phyloP scores from a whole-genome alignment of 1,284 basidiomycete species.

The Lentinula novae-zelandiae region DNA sequence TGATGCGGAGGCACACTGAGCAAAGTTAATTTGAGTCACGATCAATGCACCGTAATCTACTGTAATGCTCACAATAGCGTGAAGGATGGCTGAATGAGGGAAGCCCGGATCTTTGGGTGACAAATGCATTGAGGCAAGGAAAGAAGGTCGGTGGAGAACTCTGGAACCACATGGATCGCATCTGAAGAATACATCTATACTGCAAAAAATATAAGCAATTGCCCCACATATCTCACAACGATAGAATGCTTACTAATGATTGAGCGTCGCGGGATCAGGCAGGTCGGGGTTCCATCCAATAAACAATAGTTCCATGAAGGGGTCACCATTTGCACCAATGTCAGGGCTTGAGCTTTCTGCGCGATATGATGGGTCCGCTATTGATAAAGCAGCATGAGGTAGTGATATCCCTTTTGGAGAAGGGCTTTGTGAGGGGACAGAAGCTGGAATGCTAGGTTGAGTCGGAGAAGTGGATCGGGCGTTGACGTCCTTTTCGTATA shows the following conservation, averaged over 20 bases:
- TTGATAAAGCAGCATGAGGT: slow-evolving; percentile 44
- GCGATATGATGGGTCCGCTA: slow-evolving; percentile 41
- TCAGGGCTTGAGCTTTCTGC: slow-evolving; percentile 52
- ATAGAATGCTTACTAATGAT: slow-evolving; percentile 60
- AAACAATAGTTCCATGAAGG: slow-evolving; percentile 61
- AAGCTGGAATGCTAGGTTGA: neutral
- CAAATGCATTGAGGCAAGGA: slow-evolving; percentile 69
- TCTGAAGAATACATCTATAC: slow-evolving; percentile 77
- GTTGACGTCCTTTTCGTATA: slow-evolving; percentile 48
- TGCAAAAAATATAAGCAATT: slow-evolving; percentile 24
- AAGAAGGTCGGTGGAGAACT: slow-evolving; percentile 75
- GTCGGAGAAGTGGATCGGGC: slow-evolving; percentile 41
- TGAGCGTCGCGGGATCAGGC: slow-evolving; percentile 64
- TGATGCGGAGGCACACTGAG: slow-evolving; percentile 80
- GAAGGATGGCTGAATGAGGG: slow-evolving; percentile 78
- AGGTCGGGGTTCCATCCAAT: slow-evolving; percentile 81
- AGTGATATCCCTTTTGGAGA: slow-evolving; percentile 37
- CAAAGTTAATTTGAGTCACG: neutral
- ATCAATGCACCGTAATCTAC: neutral
- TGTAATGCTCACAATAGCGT: slow-evolving; percentile 60
- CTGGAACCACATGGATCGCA: slow-evolving; percentile 80
- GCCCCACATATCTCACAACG: neutral
- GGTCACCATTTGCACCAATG: slow-evolving; percentile 37
- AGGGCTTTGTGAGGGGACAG: slow-evolving; percentile 19
- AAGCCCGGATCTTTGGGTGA: slow-evolving; percentile 74